Conservation (phyloP, 441 rosid genomes). For the Pelargonium citronellum region DNA sequence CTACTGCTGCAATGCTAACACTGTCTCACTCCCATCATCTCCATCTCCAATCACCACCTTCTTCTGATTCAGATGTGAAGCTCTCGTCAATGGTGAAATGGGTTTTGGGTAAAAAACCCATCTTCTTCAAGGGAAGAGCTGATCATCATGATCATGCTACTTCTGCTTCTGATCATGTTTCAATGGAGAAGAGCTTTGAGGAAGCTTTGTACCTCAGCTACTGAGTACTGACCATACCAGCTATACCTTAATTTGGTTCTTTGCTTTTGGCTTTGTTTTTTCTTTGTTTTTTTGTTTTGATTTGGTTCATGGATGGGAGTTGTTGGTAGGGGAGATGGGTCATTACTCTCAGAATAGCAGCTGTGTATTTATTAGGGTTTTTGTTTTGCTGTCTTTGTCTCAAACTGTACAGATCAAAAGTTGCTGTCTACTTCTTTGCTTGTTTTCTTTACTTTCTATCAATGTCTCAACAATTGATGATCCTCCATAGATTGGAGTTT, state of each 20-base stretch:
- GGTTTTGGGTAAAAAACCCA: neutral
- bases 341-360: too few species aligned
- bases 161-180: neutral
- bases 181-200: slow-evolving; percentile 1
- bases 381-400: too few species aligned
- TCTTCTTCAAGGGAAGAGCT: neutral
- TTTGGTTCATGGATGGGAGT: too few species aligned
- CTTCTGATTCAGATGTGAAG: neutral
- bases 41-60: neutral
- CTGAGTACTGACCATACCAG: neutral
- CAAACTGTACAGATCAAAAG: too few species aligned
- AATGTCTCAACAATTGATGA: neutral
- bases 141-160: neutral
- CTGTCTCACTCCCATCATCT: neutral
- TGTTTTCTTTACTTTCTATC: too few species aligned
- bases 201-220: neutral
- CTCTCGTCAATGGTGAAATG: slow-evolving; percentile 2
- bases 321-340: too few species aligned
- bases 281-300: neutral
- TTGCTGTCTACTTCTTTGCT: too few species aligned
- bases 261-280: neutral
- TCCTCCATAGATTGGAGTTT: too few species aligned
- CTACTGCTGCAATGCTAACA: neutral
- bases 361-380: too few species aligned
- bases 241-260: too few species aligned